Conservation (phyloP, 257 asterid species). For the Nemophila menziesii region DNA sequence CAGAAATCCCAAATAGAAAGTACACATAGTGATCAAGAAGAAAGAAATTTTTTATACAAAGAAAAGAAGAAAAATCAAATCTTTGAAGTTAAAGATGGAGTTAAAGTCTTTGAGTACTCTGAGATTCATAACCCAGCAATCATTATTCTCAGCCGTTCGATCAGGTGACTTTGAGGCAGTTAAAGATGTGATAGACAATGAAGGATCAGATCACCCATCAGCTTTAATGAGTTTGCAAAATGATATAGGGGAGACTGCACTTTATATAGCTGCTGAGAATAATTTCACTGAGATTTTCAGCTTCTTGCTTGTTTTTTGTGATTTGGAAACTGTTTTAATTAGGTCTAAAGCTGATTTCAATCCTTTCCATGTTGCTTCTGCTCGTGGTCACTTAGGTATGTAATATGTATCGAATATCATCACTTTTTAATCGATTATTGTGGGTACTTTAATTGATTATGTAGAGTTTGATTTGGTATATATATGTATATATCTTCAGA, state of each 20-base stretch:
- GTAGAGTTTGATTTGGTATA: background rate
- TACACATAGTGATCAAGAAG: no score
- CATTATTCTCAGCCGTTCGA: constrained; percentile 66
- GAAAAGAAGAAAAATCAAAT: constrained; percentile 10
- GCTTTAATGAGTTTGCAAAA: constrained; percentile 54
- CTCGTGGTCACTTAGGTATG: constrained; percentile 70
- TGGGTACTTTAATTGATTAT: background rate
- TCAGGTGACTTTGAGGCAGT: constrained; percentile 60
- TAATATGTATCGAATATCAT: no score
- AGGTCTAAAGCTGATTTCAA: constrained; percentile 74
- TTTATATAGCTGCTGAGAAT: constrained; percentile 67
- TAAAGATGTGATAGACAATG: constrained; percentile 36
- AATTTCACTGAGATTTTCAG: constrained; percentile 35
- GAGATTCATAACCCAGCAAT: constrained; percentile 79
- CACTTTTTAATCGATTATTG: background rate
- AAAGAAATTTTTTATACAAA: no score
- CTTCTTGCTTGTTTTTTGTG: constrained; percentile 60
- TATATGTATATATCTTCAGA: constrained; percentile 33
- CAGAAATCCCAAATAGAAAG: no score
- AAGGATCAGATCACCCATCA: constrained; percentile 58
- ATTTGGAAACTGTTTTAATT: constrained; percentile 40
- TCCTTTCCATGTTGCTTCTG: constrained; percentile 76
- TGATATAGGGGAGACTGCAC: constrained; percentile 68
- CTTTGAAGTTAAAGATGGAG: constrained; percentile 5
- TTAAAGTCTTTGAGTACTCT: constrained; percentile 23